These are phyloP conservation scores for Venturia carpophila DNA, from an alignment of 2,329 filamentous ascomycete genomes.

Conservation along the genomic window DNA sequence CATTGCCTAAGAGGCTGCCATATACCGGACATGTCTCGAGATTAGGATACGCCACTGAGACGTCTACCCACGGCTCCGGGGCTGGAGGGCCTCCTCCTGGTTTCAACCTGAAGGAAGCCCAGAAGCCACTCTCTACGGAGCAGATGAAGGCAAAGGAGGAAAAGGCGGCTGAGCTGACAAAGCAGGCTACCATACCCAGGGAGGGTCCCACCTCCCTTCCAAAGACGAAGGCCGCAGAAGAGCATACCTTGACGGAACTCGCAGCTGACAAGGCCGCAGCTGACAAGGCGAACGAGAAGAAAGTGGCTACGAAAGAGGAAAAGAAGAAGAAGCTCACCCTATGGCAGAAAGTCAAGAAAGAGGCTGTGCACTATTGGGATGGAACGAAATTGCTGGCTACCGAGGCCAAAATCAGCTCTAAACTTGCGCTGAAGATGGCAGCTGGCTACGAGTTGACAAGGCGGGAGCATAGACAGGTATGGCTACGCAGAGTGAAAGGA, in stretches of 20 bases:
- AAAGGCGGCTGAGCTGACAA: constrained; percentile 19
- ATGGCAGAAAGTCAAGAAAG: constrained; percentile 90
- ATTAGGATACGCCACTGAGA: constrained; percentile 28
- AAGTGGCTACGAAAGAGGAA: constrained; percentile 53
- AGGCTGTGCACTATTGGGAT: constrained; percentile 93
- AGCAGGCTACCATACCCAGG: constrained; percentile 28
- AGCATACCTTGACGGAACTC: constrained; percentile 52
- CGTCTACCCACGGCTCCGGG: constrained; percentile 33
- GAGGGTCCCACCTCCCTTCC: constrained; percentile 37
- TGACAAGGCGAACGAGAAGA: constrained; percentile 45
- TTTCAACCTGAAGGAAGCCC: constrained; percentile 83
- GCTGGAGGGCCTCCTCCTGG: constrained; percentile 62
- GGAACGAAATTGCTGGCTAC: constrained; percentile 89
- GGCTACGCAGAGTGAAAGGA: constrained; percentile 17
- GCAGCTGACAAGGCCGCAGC: constrained; percentile 50
- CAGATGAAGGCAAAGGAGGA: constrained; percentile 28
- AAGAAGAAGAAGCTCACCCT: constrained; percentile 81
- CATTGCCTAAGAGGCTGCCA: constrained; percentile 45
- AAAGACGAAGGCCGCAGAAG: constrained; percentile 42
- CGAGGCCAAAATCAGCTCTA: constrained; percentile 87
- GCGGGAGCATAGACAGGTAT: constrained; percentile 77
- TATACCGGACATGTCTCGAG: neutral
- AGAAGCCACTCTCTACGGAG: constrained; percentile 67
- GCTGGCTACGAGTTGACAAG: constrained; percentile 93
- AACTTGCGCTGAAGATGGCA: constrained; percentile 91